A percentile compares a stretch with the other conserved stretches of the same genome.
These are phyloP conservation scores for Pythium monospermum DNA, from an alignment of 352 stramenopile genomes.

Conservation along the genomic window DNA sequence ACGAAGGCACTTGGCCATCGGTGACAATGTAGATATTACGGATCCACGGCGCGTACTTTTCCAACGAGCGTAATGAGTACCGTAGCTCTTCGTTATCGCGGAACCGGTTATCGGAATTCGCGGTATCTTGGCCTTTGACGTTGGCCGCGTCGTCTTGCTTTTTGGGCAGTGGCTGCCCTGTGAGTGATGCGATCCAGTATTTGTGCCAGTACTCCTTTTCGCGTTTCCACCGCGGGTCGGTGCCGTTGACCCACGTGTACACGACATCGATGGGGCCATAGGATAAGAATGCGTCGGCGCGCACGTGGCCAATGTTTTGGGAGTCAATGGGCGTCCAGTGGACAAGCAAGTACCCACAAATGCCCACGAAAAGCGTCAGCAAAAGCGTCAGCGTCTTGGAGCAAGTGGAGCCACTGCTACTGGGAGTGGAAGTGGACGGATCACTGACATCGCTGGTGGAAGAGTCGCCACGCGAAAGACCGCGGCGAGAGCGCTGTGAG, in stretches of 20 bases:
- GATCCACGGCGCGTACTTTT: constrained; percentile 95
- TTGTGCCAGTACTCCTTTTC: constrained; percentile 88
- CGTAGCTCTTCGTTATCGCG: constrained; percentile 93
- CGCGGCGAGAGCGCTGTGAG: constrained; percentile 18
- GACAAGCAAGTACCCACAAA: constrained; percentile 15
- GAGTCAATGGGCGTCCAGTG: constrained; percentile 23
- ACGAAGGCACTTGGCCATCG: constrained; percentile 92
- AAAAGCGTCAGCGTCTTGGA: neutral
- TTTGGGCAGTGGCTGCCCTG: constrained; percentile 64
- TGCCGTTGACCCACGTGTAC: constrained; percentile 96
- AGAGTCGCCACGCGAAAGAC: neutral
- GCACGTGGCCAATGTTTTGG: constrained; percentile 68
- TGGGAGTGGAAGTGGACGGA: neutral
- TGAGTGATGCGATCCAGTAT: constrained; percentile 84
- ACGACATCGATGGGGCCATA: constrained; percentile 93
- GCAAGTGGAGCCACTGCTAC: neutral
- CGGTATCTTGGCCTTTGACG: constrained; percentile 61
- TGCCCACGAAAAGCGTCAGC: constrained; percentile 1
- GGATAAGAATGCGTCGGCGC: constrained; percentile 41
- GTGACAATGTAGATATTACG: constrained; percentile 94
- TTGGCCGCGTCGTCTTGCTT: constrained; percentile 34
- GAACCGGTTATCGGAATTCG: constrained; percentile 89
- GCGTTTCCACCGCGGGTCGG: constrained; percentile 89
- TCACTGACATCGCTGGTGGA: constrained; percentile 3
- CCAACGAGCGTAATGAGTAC: constrained; percentile 90